These are phyloP conservation scores for Ustilago esculenta DNA, from an alignment of 1,284 basidiomycete genomes.

Conservation along the genomic window DNA sequence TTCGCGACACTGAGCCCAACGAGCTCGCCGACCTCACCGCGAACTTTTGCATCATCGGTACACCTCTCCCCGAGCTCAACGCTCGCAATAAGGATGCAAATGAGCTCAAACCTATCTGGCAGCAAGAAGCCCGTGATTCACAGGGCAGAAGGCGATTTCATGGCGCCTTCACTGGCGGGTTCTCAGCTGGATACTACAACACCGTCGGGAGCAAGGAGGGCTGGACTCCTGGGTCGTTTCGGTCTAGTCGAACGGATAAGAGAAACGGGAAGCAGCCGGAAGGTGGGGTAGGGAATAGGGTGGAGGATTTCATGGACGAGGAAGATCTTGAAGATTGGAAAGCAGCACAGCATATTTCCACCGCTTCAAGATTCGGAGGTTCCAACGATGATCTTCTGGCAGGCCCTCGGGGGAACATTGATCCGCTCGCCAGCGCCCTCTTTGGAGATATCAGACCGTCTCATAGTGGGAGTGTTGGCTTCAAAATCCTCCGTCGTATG, in stretches of 20 bases:
- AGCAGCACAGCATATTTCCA: conserved; percentile 74
- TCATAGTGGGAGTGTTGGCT: conserved; percentile 23
- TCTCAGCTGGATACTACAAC: conserved; percentile 97
- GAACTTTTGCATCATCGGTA: conserved; percentile 92
- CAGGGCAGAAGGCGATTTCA: conserved; percentile 90
- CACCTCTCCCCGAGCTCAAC: conserved; percentile 86
- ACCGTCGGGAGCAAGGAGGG: conserved; percentile 95
- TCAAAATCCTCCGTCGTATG: conserved; percentile 84
- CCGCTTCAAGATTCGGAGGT: conserved; percentile 10
- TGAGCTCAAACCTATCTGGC: conserved; percentile 95
- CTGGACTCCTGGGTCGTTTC: conserved; percentile 89
- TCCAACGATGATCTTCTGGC: background rate
- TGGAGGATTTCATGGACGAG: conserved; percentile 98
- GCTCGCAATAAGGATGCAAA: conserved; percentile 84
- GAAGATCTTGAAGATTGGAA: conserved; percentile 87
- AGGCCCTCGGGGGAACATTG: background rate
- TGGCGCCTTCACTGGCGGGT: conserved; percentile 97
- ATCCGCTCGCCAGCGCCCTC: background rate
- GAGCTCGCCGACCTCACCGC: conserved; percentile 79
- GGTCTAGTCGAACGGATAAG: conserved; percentile 68
- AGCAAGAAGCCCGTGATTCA: conserved; percentile 95
- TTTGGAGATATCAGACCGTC: background rate
- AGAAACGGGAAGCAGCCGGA: conserved; percentile 57
- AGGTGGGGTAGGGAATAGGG: conserved; percentile 70
- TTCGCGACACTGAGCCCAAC: conserved; percentile 82